Evolutionary conservation across 441 rosid genomes (phyloP).

Genomic region (Erysimum cheiri): DNA sequence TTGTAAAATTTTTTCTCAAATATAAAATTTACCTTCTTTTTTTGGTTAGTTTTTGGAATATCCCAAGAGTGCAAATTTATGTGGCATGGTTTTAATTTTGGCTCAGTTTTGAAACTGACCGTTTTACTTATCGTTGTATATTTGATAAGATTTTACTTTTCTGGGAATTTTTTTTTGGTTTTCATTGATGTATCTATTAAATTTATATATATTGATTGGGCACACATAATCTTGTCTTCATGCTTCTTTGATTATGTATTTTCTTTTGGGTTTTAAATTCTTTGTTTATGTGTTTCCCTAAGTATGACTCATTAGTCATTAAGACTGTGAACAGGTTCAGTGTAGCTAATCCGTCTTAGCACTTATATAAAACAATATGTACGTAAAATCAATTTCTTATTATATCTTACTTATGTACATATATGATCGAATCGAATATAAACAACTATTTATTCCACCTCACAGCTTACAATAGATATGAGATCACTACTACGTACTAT

Average conservation of each 20-base stretch:
- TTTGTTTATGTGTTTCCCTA: background rate
- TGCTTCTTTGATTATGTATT: conserved; percentile 8
- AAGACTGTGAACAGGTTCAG: conserved; percentile 7
- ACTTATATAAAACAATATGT: conserved; percentile 8
- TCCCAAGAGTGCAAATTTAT: conserved; percentile 38
- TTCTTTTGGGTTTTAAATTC: background rate
- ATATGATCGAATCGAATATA: background rate
- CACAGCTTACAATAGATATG: background rate
- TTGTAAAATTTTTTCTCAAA: conserved; percentile 41
- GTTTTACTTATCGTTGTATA: conserved; percentile 40
- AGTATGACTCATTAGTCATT: background rate
- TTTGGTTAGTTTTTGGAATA: conserved; percentile 26
- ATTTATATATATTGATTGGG: conserved; percentile 30
- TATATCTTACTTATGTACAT: background rate
- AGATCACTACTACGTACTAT: background rate
- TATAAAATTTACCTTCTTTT: conserved; percentile 31
- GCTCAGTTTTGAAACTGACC: conserved; percentile 14
- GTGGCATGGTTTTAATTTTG: conserved; percentile 28
- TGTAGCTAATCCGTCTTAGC: conserved; percentile 20
- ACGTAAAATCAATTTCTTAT: background rate
- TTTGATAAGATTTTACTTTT: conserved; percentile 34
- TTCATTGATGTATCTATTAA: conserved; percentile 26
- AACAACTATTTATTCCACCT: conserved; percentile 14
- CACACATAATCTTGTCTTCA: conserved; percentile 11
- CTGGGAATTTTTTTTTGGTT: background rate